Base-by-base conservation (phyloP, 129 eudicot genomes). In the Artemisia tridentata region DNA sequence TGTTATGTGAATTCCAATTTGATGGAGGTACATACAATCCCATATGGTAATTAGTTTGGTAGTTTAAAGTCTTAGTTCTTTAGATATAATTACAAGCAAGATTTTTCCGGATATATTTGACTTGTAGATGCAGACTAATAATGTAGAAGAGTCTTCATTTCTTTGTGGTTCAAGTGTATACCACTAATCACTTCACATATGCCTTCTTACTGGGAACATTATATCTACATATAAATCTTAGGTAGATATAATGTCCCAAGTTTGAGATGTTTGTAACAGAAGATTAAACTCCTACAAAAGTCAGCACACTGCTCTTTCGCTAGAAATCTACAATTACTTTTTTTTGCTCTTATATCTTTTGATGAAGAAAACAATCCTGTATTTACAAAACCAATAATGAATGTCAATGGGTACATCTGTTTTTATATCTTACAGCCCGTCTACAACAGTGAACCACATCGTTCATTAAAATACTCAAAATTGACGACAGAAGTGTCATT, bases 1-100 rank as follows among this genome's bases (percentile, higher is more conserved):
- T 15, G n/a, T 15, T 51, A 51, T 81, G 16, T 61, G 61, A 76
- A 65, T 76, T 77, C 43, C 81, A 85, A 48, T 78, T 80, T 55
- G 16, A 63, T 38, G 43, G 69, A 83, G 84, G 88, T 85, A 79
- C 60, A 70, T 43, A 52, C 67, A 17, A 48, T 60, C 61, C 43
- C 49, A 47, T 47, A 58, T 27, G 48, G 65, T 60, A 60, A 14
- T 60, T 60, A 60, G 65, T 60, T 29, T 27, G 65, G 14, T 23
- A 60, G 65, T 60, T 60, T 9, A 60, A 60, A 27, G n/a, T 27
- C 31, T 14, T 60, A 38, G 65, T 27, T 57, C 31, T 57, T 38
- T 38, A 38, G 45, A 38, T 7, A 7, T 29, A 29, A 27, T 20
- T 57, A 57, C 63, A 55, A 57, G 13, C 63, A 57, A 57, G 11